These are phyloP conservation scores for Pseudonectria buxi DNA, from an alignment of 2,329 filamentous ascomycete species.

Conservation along the genomic window DNA sequence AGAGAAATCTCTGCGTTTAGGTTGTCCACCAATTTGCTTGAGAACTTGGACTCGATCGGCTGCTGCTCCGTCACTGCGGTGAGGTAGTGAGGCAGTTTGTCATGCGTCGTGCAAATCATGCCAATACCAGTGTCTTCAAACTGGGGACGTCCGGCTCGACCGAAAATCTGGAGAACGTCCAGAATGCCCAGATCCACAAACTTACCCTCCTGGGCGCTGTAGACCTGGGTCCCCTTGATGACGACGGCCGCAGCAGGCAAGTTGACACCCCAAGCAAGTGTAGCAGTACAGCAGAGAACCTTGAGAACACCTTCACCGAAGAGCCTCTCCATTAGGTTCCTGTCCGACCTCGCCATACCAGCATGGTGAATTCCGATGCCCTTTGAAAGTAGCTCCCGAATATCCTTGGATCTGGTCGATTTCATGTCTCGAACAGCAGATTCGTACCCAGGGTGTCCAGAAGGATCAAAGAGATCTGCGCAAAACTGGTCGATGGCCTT, in stretches of 20 bases:
- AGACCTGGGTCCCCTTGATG: slow-evolving; percentile 96
- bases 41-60: slow-evolving; percentile 96
- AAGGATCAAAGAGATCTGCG: slow-evolving; percentile 76
- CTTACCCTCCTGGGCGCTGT: slow-evolving; percentile 92
- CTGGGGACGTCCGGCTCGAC: slow-evolving; percentile 93
- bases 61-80: slow-evolving; percentile 91
- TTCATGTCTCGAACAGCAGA: slow-evolving; percentile 79
- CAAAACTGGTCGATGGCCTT: slow-evolving; percentile 78
- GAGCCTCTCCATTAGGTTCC: slow-evolving; percentile 90
- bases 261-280: slow-evolving; percentile 97
- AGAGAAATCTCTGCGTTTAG: slow-evolving; percentile 90
- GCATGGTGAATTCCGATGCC: slow-evolving; percentile 95
- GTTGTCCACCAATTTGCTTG: slow-evolving; percentile 89
- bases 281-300: slow-evolving; percentile 96
- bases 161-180: slow-evolving; percentile 96
- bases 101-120: slow-evolving; percentile 95
- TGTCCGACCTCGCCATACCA: slow-evolving; percentile 88
- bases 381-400: slow-evolving; percentile 82
- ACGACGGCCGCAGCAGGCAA: slow-evolving; percentile 92
- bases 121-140: slow-evolving; percentile 97
- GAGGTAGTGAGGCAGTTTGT: slow-evolving; percentile 86
- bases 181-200: slow-evolving; percentile 95
- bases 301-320: slow-evolving; percentile 91
- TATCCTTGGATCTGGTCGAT: slow-evolving; percentile 73
- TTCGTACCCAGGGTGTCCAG: slow-evolving; percentile 70